Evolutionary conservation across 73 alveolate genomes (phyloP).

Genomic region (Breviolum minutum): DNA sequence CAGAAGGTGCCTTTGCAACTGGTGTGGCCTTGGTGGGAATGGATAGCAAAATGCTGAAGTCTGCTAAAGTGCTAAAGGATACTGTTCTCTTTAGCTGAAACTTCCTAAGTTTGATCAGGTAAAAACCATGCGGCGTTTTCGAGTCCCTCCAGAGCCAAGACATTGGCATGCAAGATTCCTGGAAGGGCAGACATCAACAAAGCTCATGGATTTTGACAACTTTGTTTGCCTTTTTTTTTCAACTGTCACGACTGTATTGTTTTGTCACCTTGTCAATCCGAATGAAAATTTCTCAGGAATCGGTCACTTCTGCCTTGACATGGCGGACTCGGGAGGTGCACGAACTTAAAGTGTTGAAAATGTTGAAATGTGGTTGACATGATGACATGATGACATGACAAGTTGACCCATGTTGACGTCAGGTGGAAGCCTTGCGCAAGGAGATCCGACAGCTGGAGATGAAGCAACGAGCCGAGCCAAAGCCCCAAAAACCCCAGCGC

Average conservation of each 20-base stretch:
- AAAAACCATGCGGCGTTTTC: slow-evolving; percentile 38
- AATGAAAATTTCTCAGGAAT: neutral
- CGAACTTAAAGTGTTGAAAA: neutral
- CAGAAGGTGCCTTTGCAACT: neutral
- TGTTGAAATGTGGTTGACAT: no score
- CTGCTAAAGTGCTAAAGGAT: no score
- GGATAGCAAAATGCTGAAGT: neutral
- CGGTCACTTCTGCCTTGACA: slow-evolving; percentile 24
- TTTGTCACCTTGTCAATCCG: neutral
- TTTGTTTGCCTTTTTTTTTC: no score
- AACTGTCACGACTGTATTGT: no score
- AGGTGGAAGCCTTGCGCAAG: slow-evolving; percentile 25
- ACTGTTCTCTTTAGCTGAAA: no score
- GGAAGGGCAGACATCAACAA: no score
- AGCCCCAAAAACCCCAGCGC: slow-evolving; percentile 9
- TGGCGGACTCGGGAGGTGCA: slow-evolving; percentile 34
- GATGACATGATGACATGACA: no score
- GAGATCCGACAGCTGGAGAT: slow-evolving; percentile 14
- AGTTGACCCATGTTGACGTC: neutral
- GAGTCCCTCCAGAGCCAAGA: slow-evolving; percentile 32
- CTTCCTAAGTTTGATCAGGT: neutral
- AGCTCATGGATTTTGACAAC: no score
- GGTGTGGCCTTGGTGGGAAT: neutral
- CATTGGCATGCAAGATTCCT: slow-evolving; percentile 12
- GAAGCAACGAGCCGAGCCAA: slow-evolving; percentile 41